These are phyloP conservation scores for Populus tomentosa DNA, from an alignment of 441 rosid genomes.

Conservation along the genomic window DNA sequence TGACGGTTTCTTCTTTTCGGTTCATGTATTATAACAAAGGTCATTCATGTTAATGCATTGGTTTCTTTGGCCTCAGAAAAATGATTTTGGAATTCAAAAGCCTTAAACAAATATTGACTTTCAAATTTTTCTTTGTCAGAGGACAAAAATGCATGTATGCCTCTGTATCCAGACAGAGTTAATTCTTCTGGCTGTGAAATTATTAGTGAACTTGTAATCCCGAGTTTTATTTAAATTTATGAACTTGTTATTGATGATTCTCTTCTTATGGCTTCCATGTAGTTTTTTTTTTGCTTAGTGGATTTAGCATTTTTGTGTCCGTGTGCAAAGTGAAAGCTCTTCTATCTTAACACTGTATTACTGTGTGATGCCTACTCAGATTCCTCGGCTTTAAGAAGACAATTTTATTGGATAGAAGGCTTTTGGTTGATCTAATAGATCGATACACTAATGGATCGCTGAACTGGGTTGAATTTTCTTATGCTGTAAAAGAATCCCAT, in stretches of 20 bases:
- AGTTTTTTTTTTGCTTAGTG: not conserved
- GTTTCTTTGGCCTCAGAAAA: conserved; percentile 13
- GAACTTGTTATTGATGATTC: not conserved
- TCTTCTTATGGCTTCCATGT: not conserved
- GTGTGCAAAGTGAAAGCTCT: not conserved
- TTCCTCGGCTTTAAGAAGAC: conserved; percentile 85
- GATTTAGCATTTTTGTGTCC: not conserved
- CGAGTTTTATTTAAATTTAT: not conserved
- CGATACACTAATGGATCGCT: conserved; percentile 50
- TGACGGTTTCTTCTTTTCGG: not conserved
- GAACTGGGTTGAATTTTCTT: conserved; percentile 76
- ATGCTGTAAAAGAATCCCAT: conserved; percentile 64
- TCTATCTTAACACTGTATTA: not conserved
- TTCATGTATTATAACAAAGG: too few relatives aligned
- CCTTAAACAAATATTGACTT: conserved; percentile 7
- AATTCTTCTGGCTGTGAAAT: conserved; percentile 11
- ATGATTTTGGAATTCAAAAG: conserved; percentile 16
- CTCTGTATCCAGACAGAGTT: conserved; percentile 10
- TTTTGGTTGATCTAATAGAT: conserved; percentile 74
- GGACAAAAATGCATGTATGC: conserved; percentile 9
- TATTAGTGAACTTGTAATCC: not conserved
- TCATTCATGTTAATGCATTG: conserved; percentile 3
- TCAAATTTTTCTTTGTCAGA: conserved; percentile 2
- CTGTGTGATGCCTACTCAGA: conserved; percentile 33
- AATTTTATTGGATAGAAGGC: conserved; percentile 57